Base-by-base conservation (phyloP, 257 asterid genomes). In the Ballota nigra region DNA sequence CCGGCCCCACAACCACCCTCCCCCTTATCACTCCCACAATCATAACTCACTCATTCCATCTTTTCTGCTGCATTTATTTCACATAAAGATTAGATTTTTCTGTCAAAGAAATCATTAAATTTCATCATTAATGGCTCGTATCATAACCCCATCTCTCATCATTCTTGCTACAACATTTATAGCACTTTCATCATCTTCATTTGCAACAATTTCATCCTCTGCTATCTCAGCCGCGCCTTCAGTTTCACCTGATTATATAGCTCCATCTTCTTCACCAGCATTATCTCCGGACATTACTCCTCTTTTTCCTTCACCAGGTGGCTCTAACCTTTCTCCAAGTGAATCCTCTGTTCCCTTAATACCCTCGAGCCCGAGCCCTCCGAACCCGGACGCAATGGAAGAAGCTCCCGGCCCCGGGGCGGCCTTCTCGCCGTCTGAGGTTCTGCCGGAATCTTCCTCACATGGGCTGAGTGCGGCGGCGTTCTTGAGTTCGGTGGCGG, bases 321-420 rank as follows among this genome's bases (percentile, higher is more conserved):
- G 90, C 65, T 52, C 97, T 2, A 86, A 76, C 59, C 89, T 87
- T 31, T 75, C 98, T 64, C 98, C 98, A 6, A 71, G 72, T 34
- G 94, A 89, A 5, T 83, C 96, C 16, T 72, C 89, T 61, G 61
- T 84, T 22, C 97, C 96, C 18, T 82, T 86, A 10, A 89, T 91
- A 33, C 95, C 98, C 59, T 89, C 98, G 5, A 93, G 94, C 72
- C 98, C 89, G n/a, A 93, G 98, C 81, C 96, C 97, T n/a, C 98
- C 98, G 0, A 91, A 91, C 55, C 96, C 97, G 5, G 97, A 91
- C 57, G 94, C 77, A 28, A 31, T 80, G 63, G 86, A 45, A 0
- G 86, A 40, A 0, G 86, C 89, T 66, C 81, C 82, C 0, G 96
- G 86, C 53, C 96, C 96, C 6, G 82, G 57, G 2, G 2, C 62